Base-by-base conservation (phyloP, 148 eudicot species). In the Rhododendron williamsianum region DNA sequence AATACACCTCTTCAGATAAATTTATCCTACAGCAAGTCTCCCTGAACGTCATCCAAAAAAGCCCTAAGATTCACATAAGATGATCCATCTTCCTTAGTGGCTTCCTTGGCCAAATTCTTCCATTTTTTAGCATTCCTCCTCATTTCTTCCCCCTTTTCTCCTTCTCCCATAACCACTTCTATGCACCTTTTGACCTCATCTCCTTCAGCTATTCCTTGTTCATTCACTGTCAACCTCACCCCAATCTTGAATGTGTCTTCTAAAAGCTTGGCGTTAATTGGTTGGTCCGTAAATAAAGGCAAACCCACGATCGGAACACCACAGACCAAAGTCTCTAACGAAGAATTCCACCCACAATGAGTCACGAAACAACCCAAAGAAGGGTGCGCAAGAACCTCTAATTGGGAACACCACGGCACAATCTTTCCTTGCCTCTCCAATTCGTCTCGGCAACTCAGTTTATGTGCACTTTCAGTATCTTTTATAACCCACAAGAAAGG, bases 401-500 rank as follows among this genome's bases (percentile, higher is more conserved):
- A 67, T 84, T 90, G 91, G 0, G 87, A 86, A 48, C 90, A 88
- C 91, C 91, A 90, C 3, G 86, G 67, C 36, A 90, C 85, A 1
- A 92, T 86, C 49, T 87, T 33, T 36, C 93, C 93, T 48, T 46
- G 27, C 4, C 74, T 27, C 49, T 48, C 63, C 45, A 83, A 33
- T 85, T 85, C 30, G 35, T 87, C 82, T 51, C 9, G 48, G 38
- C 65, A 84, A 74, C 69, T 49, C 23, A 30, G 52, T 80, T 3
- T 83, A 45, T 82, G 80, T 73, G 86, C 89, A 10, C 82, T 4
- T 87, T 82, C 54, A 86, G 7, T 90, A 87, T 84, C 1, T 27
- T 81, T 10, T 56, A 88, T 69, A 6, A 89, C 91, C 93, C 91
- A 93, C 82, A 91, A 43, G 82, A 87, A 91, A 10, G 91, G 90